Percentiles rank a stretch among this genome's conserved stretches.
Conservation (phyloP, 331 rosid species). For the Pyracantha coccinea region DNA sequence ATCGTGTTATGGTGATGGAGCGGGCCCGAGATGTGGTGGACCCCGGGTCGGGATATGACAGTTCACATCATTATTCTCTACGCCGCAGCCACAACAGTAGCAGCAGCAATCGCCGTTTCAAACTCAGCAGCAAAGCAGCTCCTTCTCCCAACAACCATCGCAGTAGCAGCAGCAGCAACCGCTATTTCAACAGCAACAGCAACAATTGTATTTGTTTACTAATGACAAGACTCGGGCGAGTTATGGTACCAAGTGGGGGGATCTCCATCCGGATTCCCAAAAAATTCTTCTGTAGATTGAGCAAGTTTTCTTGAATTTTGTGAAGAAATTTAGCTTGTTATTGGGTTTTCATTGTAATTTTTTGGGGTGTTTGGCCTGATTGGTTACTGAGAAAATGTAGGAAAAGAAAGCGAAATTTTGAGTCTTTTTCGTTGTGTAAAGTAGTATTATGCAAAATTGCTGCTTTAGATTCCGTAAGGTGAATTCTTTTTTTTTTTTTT, state of each 20-base stretch:
- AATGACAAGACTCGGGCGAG: conserved; percentile 69
- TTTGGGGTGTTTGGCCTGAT: background rate
- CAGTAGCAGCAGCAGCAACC: conserved; percentile 23
- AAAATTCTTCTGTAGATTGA: conserved; percentile 80
- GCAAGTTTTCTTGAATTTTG: conserved; percentile 24
- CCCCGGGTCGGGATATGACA: too few species aligned
- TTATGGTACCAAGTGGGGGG: conserved; percentile 84
- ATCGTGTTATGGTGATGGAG: too few species aligned
- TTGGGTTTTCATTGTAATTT: background rate
- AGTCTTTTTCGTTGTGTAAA: background rate
- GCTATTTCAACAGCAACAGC: conserved; percentile 45
- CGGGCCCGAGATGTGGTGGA: too few species aligned
- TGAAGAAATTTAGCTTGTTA: background rate
- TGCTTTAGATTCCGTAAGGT: background rate
- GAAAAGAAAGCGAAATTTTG: background rate
- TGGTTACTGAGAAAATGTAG: background rate
- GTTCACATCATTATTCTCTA: too few species aligned
- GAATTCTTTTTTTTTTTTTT: background rate
- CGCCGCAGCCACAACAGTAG: conserved; percentile 52
- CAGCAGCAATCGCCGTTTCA: conserved; percentile 38
- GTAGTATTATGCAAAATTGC: background rate
- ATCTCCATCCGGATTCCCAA: conserved; percentile 93
- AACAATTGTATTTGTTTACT: conserved; percentile 57
- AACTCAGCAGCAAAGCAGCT: conserved; percentile 18
- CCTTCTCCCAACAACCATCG: conserved; percentile 24